phyloP scores from a whole-genome alignment of 768 basidiomycete genomes.

The Termitomyces sp. region DNA sequence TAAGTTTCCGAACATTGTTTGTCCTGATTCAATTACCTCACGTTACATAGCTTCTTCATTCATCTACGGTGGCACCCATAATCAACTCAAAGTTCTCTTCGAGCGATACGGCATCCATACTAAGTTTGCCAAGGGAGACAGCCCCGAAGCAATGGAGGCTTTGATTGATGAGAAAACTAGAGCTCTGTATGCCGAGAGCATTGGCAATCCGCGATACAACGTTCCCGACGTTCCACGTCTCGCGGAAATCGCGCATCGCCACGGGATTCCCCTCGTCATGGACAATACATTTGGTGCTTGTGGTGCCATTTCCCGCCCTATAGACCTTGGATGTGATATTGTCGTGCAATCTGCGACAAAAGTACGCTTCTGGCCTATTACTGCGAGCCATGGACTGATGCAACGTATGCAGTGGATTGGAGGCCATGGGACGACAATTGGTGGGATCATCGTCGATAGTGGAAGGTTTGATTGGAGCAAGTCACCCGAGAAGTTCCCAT shows the following conservation, averaged over 20 bases:
- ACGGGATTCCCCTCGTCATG: constrained; percentile 56
- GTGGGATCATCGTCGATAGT: constrained; percentile 54
- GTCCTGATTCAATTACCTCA: background rate
- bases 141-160: constrained; percentile 39
- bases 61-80: constrained; percentile 37
- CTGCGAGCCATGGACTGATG: background rate
- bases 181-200: constrained; percentile 51
- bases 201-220: constrained; percentile 58
- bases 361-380: background rate
- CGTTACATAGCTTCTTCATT: constrained; percentile 2
- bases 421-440: constrained; percentile 64
- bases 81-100: constrained; percentile 49
- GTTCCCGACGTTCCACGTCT: constrained; percentile 47
- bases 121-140: constrained; percentile 46
- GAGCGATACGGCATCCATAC: constrained; percentile 42
- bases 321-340: constrained; percentile 23
- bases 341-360: constrained; percentile 25
- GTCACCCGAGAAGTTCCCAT: constrained; percentile 39
- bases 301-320: constrained; percentile 30
- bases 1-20: constrained; percentile 27
- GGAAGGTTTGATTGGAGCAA: constrained; percentile 55
- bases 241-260: constrained; percentile 57
- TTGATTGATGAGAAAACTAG: constrained; percentile 58
- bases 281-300: constrained; percentile 64
- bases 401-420: constrained; percentile 59